These are phyloP conservation scores for Effrenium voratum DNA, from an alignment of 73 alveolate genomes.

Conservation along the genomic window DNA sequence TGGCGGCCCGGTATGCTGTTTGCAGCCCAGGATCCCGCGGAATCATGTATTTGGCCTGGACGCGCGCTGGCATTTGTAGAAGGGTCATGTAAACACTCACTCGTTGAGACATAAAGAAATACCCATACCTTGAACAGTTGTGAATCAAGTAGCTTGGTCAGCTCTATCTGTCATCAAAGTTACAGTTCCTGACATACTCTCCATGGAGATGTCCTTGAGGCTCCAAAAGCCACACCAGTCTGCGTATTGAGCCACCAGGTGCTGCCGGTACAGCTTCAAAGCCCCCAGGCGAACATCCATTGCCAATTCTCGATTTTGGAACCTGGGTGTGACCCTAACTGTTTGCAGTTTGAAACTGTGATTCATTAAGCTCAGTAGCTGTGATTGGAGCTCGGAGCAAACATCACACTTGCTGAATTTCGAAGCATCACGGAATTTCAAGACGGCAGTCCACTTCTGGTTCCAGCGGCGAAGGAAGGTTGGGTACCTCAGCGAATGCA, in stretches of 20 bases:
- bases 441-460: not conserved
- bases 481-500: not conserved
- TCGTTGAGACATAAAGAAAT: not conserved
- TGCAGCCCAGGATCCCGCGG: not conserved
- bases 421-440: not conserved
- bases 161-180: conserved; percentile 1
- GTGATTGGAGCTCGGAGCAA: not conserved
- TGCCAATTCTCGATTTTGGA: not conserved
- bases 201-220: not conserved
- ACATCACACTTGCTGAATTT: not conserved
- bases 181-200: not conserved
- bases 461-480: conserved; percentile 17
- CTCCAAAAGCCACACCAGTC: conserved; percentile 38
- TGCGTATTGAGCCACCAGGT: conserved; percentile 7
- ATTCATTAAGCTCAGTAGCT: too few relatives aligned
- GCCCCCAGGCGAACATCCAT: conserved; percentile 17
- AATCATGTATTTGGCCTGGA: conserved; percentile 7
- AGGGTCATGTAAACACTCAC: not conserved
- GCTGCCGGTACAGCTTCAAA: not conserved
- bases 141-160: not conserved
- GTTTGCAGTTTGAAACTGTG: too few relatives aligned
- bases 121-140: fast-evolving
- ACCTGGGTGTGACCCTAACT: too few relatives aligned
- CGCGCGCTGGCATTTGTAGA: not conserved
- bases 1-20: not conserved